Evolutionary conservation across 768 basidiomycete species (phyloP), one percentile per base, ranked within the genome.

Genomic region (Tulasnella sp.): DNA sequence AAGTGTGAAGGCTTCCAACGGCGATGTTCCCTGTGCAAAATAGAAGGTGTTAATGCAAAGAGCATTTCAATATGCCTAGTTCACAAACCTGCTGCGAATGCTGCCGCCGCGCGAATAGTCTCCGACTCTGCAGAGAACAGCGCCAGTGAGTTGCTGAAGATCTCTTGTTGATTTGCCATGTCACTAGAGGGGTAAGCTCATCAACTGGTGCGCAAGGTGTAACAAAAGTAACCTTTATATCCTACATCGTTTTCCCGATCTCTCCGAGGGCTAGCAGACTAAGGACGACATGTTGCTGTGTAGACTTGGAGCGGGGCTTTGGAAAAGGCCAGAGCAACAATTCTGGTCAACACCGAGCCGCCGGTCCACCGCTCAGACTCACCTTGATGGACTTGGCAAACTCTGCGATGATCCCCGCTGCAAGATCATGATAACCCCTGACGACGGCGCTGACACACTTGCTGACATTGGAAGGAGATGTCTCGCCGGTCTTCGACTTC

Each of bases 261-360:
- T 98, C 96, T 49, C 96, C 96, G 51, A 98, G 76, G 42, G 91
- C 85, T 12, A 96, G 75, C 56, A 98, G 75, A 64, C 90, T 87
- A 22, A 99, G 78, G 30, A 91, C 83, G 5, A 90, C 77, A 42
- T 83, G 75, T 1, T 80, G 75, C 17, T 85, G 71, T 63, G 80
- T 81, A 5, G 83, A 78, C 68, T 73, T 72, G 38, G 62, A 48
- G 17, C 53, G 50, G 19, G 59, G 42, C 60, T 64, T n/a, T n/a
- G n/a, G 38, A 45, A 43, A 29, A 25, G 8, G 10, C 31, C 4
- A 54, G 45, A 41, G 29, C 10, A 25, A 24, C 5, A 53, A 15
- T 19, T 7, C 15, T 15, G 43, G 53, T 54, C 53, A 45, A 34
- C 27, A 42, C 17, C 29, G 12, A 12, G 12, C n/a, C 30, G n/a